phyloP scores from a whole-genome alignment of 371 early-diverging fungal genomes.

The Mortierella sp. region DNA sequence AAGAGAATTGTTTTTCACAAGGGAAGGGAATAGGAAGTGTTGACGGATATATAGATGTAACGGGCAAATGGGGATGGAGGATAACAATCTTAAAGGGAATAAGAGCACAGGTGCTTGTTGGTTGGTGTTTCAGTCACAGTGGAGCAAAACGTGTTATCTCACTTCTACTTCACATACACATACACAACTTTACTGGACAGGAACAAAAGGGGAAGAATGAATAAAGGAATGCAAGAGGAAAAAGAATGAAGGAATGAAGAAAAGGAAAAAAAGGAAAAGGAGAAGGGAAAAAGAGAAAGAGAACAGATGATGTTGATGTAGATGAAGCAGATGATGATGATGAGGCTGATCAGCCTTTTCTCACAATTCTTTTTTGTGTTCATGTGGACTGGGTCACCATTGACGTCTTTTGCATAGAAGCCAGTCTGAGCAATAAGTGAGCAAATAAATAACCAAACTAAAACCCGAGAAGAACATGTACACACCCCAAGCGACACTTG shows the following conservation, averaged over 20 bases:
- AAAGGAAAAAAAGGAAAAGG: neutral
- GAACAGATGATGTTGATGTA: neutral
- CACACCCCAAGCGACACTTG: no score
- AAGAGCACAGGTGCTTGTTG: slow-evolving; percentile 9
- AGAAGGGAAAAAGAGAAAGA: neutral
- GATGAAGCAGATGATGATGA: slow-evolving; percentile 1
- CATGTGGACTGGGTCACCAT: slow-evolving; percentile 19
- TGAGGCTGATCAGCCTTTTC: slow-evolving; percentile 6
- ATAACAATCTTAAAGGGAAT: slow-evolving; percentile 11
- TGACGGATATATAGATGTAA: neutral
- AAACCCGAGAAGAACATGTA: no score
- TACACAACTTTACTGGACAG: neutral
- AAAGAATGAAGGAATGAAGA: neutral
- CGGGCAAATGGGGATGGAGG: neutral
- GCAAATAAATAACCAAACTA: neutral
- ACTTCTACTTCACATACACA: neutral
- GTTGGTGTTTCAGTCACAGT: slow-evolving; percentile 19
- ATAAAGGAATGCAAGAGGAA: neutral
- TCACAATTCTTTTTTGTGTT: neutral
- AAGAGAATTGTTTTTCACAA: neutral
- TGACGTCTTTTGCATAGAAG: neutral
- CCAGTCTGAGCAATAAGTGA: neutral
- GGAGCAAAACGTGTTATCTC: neutral
- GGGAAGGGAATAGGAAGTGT: neutral
- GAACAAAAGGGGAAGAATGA: slow-evolving; percentile 4